These are phyloP conservation scores for Paracoccidioides brasiliensis DNA, from an alignment of 2,329 filamentous ascomycete genomes.

Conservation along the genomic window DNA sequence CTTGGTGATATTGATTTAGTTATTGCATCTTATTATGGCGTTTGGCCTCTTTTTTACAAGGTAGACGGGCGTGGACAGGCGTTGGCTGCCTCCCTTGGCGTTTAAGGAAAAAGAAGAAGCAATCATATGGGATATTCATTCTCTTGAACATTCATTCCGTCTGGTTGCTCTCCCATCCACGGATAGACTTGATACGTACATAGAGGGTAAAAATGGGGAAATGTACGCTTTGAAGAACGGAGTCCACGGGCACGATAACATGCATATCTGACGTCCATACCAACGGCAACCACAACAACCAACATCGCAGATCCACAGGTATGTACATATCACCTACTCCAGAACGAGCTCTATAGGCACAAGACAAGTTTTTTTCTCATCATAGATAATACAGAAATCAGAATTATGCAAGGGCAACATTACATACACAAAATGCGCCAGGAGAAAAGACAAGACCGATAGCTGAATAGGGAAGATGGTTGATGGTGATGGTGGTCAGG, in stretches of 20 bases:
- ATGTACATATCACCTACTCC: background rate
- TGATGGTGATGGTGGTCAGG: background rate
- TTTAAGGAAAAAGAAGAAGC: background rate
- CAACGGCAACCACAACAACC: background rate
- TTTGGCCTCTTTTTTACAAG: background rate
- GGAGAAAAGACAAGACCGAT: background rate
- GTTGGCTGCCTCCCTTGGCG: background rate
- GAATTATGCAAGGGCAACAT: background rate
- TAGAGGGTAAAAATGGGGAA: background rate
- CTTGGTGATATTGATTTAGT: background rate
- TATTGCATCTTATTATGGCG: background rate
- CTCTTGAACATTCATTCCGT: background rate
- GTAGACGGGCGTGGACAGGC: background rate
- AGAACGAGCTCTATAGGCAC: background rate
- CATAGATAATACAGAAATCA: background rate
- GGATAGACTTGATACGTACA: background rate
- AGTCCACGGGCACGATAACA: too few species aligned
- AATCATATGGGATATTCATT: background rate
- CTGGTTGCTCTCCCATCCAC: too few species aligned
- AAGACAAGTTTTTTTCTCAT: background rate
- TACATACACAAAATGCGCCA: background rate
- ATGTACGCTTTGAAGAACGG: background rate
- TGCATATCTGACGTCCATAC: background rate
- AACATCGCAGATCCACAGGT: background rate
- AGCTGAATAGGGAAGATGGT: background rate